Conservation (phyloP, 805 yeast genomes). For the Nakazawaea siamensis region DNA sequence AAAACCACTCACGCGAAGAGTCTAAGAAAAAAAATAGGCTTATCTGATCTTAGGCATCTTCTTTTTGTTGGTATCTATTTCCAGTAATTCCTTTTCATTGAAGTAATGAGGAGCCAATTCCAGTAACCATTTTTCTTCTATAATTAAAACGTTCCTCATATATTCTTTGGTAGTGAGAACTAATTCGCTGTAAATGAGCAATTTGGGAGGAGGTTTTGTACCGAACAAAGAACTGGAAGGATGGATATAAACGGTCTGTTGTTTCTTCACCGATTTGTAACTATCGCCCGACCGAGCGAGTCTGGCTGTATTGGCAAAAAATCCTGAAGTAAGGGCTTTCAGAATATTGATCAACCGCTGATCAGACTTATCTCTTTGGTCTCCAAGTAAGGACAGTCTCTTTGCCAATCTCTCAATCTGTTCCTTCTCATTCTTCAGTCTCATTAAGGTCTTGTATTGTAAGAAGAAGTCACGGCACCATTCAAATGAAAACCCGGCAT, state of each 20-base stretch:
- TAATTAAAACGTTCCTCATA: slow-evolving; percentile 72
- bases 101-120: slow-evolving; percentile 67
- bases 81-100: slow-evolving; percentile 13
- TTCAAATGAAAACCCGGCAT: slow-evolving; percentile 52
- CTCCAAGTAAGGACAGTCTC: slow-evolving; percentile 34
- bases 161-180: slow-evolving; percentile 82
- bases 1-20: not conserved
- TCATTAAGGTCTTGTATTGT: slow-evolving; percentile 62
- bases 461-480: slow-evolving; percentile 87
- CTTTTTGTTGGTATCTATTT: slow-evolving; percentile 8
- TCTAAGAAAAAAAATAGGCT: too few species aligned
- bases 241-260: slow-evolving; percentile 71
- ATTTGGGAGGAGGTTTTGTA: slow-evolving; percentile 63
- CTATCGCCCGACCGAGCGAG: slow-evolving; percentile 58
- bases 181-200: slow-evolving; percentile 74
- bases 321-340: slow-evolving; percentile 58
- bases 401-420: slow-evolving; percentile 61
- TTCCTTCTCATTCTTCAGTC: slow-evolving; percentile 62
- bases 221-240: slow-evolving; percentile 73
- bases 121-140: slow-evolving; percentile 62
- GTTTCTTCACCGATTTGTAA: slow-evolving; percentile 56
- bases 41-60: slow-evolving; percentile 9
- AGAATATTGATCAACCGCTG: slow-evolving; percentile 28
- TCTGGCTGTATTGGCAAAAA: slow-evolving; percentile 57
- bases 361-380: slow-evolving; percentile 23